Evolutionary conservation across 768 basidiomycete genomes (phyloP), one percentile per base, ranked within the genome.

Genomic region (Zangia roseola): DNA sequence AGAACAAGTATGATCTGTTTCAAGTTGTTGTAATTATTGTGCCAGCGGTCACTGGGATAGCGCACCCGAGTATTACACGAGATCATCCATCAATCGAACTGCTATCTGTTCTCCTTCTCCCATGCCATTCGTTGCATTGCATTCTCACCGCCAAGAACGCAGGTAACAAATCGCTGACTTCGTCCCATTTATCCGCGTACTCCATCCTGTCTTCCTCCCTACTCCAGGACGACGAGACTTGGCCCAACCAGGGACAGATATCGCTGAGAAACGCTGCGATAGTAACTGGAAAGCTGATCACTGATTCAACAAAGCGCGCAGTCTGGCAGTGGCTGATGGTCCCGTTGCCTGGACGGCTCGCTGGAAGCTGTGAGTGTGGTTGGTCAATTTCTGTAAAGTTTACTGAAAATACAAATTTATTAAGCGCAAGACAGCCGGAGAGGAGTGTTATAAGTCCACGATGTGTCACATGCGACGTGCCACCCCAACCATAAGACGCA

Each of bases 221-320:
- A 30, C 30, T 13, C 30, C 1, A 30, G 14, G 12, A 28, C 3
- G 28, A 8, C 12, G 10, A 9, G 8, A 28, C 4, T 10, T 28
- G 8, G 28, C 12, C 28, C 33, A 62, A 10, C 25, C 49, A 35
- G 2, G 63, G 65, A 45, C 55, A 56, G 17, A 66, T 40, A 7
- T 60, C 58, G n/a, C 63, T 60, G 47, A 65, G 30, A 23, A 68
- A 68, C 43, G 58, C 58, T 7, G 63, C 61, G 0, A 68, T 34
- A 23, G 49, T 28, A 35, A 46, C 9, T 12, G 63, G 60, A 37
- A 19, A 31, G 17, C 20, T 5, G 47, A 68, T 63, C 13, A 17
- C 6, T 13, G 66, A 68, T 23, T 60, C 55, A 24, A 57, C 50
- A 12, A 63, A 65, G 12, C 57, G 45, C 9, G 50, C 57, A 6